These are phyloP conservation scores for Medicago ruthenica DNA, from an alignment of 306 rosid species.

Conservation along the genomic window DNA sequence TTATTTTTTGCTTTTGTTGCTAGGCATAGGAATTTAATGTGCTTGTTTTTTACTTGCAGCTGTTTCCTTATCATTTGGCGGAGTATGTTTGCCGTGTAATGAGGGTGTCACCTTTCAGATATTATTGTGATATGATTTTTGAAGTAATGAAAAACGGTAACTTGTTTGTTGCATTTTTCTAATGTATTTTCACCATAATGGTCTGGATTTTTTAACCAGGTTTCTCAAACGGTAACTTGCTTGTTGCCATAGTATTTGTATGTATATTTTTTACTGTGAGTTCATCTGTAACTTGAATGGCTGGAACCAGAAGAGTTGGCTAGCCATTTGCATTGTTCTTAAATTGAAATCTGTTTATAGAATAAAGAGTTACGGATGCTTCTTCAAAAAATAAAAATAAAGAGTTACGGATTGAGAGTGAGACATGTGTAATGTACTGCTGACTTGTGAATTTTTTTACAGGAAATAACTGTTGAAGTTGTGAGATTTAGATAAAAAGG, in stretches of 20 bases:
- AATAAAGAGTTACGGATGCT: too few species aligned
- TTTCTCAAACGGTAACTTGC: background rate
- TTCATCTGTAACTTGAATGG: slow-evolving; percentile 28
- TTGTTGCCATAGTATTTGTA: slow-evolving; percentile 29
- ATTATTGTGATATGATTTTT: slow-evolving; percentile 94
- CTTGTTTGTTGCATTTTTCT: slow-evolving; percentile 44
- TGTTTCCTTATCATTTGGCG: slow-evolving; percentile 95
- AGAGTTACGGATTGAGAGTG: slow-evolving; percentile 15
- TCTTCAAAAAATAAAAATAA: too few species aligned
- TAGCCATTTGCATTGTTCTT: slow-evolving; percentile 17
- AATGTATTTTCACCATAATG: slow-evolving; percentile 34
- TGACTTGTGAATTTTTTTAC: background rate
- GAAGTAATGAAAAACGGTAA: slow-evolving; percentile 98
- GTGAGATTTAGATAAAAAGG: background rate
- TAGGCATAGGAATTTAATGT: slow-evolving; percentile 44
- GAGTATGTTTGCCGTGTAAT: slow-evolving; percentile 95
- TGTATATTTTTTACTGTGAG: slow-evolving; percentile 5
- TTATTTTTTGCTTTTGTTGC: slow-evolving; percentile 39
- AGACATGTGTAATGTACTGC: slow-evolving; percentile 16
- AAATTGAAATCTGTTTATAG: slow-evolving; percentile 16
- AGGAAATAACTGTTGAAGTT: background rate
- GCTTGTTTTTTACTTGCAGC: slow-evolving; percentile 67
- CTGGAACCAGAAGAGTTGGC: slow-evolving; percentile 13
- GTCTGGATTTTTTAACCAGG: slow-evolving; percentile 24
- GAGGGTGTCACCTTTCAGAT: slow-evolving; percentile 98